Conservation (phyloP, 2,329 filamentous ascomycete genomes). For the Immersiporthe knoxdaviesiana region DNA sequence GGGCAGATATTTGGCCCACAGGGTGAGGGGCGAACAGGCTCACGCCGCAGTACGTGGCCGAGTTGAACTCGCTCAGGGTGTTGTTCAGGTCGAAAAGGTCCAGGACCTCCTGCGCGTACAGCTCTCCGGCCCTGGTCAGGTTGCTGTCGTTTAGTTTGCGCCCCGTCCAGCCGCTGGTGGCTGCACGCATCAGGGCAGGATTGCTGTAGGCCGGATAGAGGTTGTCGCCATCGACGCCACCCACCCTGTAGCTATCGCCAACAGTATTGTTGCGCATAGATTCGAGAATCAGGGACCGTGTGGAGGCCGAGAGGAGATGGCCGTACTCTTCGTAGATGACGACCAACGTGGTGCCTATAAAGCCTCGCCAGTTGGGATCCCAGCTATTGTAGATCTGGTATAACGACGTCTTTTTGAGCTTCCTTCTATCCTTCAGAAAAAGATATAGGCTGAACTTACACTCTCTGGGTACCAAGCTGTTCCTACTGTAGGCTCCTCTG, state of each 20-base stretch:
- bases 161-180: constrained; percentile 63
- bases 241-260: constrained; percentile 65
- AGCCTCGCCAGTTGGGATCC: constrained; percentile 69
- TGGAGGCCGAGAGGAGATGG: constrained; percentile 45
- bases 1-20: constrained; percentile 64
- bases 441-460: neutral
- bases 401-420: too few relatives aligned
- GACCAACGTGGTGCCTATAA: constrained; percentile 62
- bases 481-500: constrained; percentile 62
- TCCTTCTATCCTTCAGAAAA: neutral
- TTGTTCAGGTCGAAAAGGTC: constrained; percentile 58
- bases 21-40: constrained; percentile 60
- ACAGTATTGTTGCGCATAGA: constrained; percentile 58
- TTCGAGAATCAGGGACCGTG: constrained; percentile 51
- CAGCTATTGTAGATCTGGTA: constrained; percentile 57
- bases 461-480: constrained; percentile 47
- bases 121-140: constrained; percentile 61
- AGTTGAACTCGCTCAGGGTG: constrained; percentile 66
- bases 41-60: constrained; percentile 65
- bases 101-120: constrained; percentile 58
- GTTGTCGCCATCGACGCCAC: constrained; percentile 62
- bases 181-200: constrained; percentile 63
- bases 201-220: constrained; percentile 66
- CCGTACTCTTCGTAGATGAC: constrained; percentile 62
- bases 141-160: constrained; percentile 56